Evolutionary conservation across 2,329 filamentous ascomycete species (phyloP).

Genomic region (Clonostachys rosea): DNA sequence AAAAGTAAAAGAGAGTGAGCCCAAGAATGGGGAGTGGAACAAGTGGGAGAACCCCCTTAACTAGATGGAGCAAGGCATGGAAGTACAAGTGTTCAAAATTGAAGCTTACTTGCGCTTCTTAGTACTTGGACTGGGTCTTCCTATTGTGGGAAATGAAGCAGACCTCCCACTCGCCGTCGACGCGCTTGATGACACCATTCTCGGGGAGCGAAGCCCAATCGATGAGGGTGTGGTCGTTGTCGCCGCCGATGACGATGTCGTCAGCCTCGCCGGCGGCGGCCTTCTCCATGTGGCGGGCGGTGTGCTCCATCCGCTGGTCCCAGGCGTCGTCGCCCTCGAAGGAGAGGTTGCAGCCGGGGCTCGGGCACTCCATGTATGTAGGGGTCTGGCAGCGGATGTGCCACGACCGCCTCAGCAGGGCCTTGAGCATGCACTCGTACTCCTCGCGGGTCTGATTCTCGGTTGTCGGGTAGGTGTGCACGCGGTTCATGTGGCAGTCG

Average conservation of each 20-base stretch:
- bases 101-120: not conserved
- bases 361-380: constrained; percentile 53
- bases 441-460: constrained; percentile 26
- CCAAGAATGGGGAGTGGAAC: too few species aligned
- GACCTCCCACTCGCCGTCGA: constrained; percentile 21
- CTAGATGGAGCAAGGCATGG: not conserved
- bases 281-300: constrained; percentile 71
- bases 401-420: constrained; percentile 54
- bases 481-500: constrained; percentile 80
- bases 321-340: constrained; percentile 65
- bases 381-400: constrained; percentile 60
- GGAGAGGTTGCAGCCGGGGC: constrained; percentile 47
- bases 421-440: constrained; percentile 50
- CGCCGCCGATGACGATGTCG: constrained; percentile 29
- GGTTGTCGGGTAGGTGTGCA: constrained; percentile 60
- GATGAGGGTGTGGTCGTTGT: constrained; percentile 28
- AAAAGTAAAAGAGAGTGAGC: not conserved
- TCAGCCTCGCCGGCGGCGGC: constrained; percentile 20
- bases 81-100: not conserved
- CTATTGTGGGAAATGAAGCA: constrained; percentile 17
- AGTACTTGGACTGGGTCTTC: not conserved
- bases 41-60: not conserved
- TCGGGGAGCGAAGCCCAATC: constrained; percentile 29
- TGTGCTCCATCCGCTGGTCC: constrained; percentile 84
- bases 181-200: constrained; percentile 27